phyloP scores from a whole-genome alignment of 768 basidiomycete species.

The Melanogaster broomeanus region DNA sequence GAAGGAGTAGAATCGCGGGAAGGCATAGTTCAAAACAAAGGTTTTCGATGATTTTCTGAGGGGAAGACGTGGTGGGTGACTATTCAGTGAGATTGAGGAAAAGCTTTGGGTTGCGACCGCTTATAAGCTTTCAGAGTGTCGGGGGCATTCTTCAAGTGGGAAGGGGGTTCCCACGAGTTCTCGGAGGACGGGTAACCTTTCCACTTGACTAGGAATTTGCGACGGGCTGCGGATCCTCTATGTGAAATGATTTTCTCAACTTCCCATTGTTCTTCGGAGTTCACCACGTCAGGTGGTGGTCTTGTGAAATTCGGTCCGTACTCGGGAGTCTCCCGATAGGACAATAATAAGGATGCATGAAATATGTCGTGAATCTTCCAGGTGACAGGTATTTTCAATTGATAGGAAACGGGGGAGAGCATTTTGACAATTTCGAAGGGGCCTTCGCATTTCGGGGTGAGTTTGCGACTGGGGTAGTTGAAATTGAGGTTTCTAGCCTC shows the following conservation, averaged over 20 bases:
- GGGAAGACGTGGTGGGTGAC: no score
- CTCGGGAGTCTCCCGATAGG: not conserved
- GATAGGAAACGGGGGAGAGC: not conserved
- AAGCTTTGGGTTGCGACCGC: no score
- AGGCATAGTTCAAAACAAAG: no score
- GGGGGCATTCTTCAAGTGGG: no score
- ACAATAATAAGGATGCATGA: not conserved
- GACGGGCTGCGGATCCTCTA: not conserved
- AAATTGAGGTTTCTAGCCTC: not conserved
- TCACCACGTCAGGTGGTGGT: not conserved
- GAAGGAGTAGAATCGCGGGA: no score
- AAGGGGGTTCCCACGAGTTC: no score
- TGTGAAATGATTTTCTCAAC: not conserved
- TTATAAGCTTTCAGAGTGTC: no score
- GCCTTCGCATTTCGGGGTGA: conserved; percentile 1
- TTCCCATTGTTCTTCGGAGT: not conserved
- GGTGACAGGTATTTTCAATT: not conserved
- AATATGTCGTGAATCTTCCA: conserved; percentile 3
- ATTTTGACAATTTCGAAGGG: not conserved
- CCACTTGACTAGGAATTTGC: not conserved
- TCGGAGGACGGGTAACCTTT: no score
- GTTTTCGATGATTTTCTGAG: no score
- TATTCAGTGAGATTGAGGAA: no score
- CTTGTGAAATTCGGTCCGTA: not conserved
- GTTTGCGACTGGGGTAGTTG: not conserved